Base-by-base conservation (phyloP, 768 basidiomycete genomes). In the Floccularia luteovirens region DNA sequence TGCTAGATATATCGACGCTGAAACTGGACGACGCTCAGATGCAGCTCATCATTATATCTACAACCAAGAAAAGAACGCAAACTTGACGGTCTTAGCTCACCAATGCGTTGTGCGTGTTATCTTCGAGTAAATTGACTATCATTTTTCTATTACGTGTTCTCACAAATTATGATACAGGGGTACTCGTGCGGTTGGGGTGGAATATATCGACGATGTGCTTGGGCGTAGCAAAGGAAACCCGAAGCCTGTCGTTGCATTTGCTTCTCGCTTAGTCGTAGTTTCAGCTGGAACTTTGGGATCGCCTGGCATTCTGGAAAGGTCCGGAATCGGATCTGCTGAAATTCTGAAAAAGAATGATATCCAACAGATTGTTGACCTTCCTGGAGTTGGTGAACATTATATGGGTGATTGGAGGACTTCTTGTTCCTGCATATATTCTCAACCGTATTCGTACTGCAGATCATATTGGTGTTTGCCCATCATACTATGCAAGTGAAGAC, bases 341-440 rank as follows among this genome's bases (percentile, higher is more conserved):
- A 47, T 81, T 25, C 60, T 88, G 30, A 50, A 69, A 28, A 60
- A 58, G 25, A 59, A 72, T 38, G 64, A 63, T 8, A 70, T 90
- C 22, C 48, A 58, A 4, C 62, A 67, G 43, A 36, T 75, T 21
- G 66, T 83, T 11, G 76, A 85, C 39, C 70, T 89, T 11, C 82
- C 84, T 1, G 82, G 81, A 13, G 87, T 92, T 0, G 87, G 88
- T 7, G 79, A 82, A 52, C 74, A 86, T 46, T 77, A 74, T 38
- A 66, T 70, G 47, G 77, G 76, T 72, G 7, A 16, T 5, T 37
- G 7, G 21, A 13, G 27, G 27, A 7, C 36, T 10, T 5, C 22
- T 10, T 20, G 5, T 17, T 37, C 21, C 7, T 30, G 25, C 19
- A 27, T 7, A 14, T 21, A 28, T 16, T 6, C 19, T 6, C 20